Conservation (phyloP, 495 filamentous ascomycete genomes). For the Lineolata rhizophorae region DNA sequence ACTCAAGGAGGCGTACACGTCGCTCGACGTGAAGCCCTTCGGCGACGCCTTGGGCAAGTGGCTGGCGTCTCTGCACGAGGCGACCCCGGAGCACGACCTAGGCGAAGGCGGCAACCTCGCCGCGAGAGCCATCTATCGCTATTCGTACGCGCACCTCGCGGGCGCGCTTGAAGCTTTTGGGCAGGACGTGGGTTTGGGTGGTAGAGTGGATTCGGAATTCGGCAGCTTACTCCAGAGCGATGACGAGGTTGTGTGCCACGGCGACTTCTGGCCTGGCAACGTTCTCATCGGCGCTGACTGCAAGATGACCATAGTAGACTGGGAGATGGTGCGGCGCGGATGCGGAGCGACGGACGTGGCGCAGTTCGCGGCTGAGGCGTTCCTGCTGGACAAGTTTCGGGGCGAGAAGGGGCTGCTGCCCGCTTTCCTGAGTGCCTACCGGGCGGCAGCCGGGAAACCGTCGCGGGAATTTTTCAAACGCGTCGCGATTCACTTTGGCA, state of each 20-base stretch:
- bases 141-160: slow-evolving; percentile 11
- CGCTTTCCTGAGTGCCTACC: slow-evolving; percentile 15
- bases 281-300: slow-evolving; percentile 6
- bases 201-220: slow-evolving; percentile 10
- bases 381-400: slow-evolving; percentile 17
- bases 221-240: slow-evolving; percentile 13
- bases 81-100: slow-evolving; percentile 3
- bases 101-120: slow-evolving; percentile 14
- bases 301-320: slow-evolving; percentile 16
- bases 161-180: slow-evolving; percentile 8
- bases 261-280: slow-evolving; percentile 20
- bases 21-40: slow-evolving; percentile 7
- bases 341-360: slow-evolving; percentile 17
- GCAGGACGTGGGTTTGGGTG: slow-evolving; percentile 10
- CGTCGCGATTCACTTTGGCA: slow-evolving; percentile 15
- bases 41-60: slow-evolving; percentile 11
- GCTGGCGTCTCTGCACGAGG: slow-evolving; percentile 10
- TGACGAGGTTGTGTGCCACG: slow-evolving; percentile 17
- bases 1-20: slow-evolving; percentile 15
- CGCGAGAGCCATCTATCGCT: slow-evolving; percentile 13
- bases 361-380: slow-evolving; percentile 20
- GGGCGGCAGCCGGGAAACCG: slow-evolving; percentile 1
- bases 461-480: slow-evolving; percentile 10
- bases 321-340: slow-evolving; percentile 18
- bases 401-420: slow-evolving; percentile 12